These are phyloP conservation scores for Pseudogymnoascus sp. DNA, from an alignment of 2,329 filamentous ascomycete species.

Conservation along the genomic window DNA sequence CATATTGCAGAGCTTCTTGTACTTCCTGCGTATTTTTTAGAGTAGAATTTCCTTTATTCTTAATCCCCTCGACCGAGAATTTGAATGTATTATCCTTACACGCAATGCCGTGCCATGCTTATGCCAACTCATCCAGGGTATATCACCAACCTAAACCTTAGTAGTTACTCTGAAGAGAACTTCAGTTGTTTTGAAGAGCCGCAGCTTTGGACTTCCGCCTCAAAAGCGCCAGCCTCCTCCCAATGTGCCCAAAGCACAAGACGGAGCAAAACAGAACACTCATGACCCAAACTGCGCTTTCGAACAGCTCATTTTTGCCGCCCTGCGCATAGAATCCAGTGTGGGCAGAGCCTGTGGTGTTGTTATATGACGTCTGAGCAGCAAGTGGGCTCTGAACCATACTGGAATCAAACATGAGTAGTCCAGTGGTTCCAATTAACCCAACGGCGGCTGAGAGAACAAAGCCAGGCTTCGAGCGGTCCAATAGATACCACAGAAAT, in stretches of 20 bases:
- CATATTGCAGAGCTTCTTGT: constrained; percentile 1
- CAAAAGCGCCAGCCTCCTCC: constrained; percentile 58
- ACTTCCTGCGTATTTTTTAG: not conserved
- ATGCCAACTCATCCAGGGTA: constrained; percentile 5
- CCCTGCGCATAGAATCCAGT: constrained; percentile 39
- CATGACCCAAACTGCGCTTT: constrained; percentile 77
- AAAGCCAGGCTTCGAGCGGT: constrained; percentile 79
- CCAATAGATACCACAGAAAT: constrained; percentile 91
- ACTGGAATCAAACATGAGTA: constrained; percentile 68
- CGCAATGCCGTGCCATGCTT: not conserved
- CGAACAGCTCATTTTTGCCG: constrained; percentile 51
- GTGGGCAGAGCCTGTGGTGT: constrained; percentile 13
- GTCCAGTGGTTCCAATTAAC: constrained; percentile 60
- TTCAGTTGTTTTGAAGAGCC: constrained; percentile 1
- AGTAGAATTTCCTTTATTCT: constrained; percentile 1
- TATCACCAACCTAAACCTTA: constrained; percentile 3
- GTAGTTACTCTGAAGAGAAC: not conserved
- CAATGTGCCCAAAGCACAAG: constrained; percentile 94
- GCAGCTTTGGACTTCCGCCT: constrained; percentile 26
- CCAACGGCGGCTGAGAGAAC: constrained; percentile 69
- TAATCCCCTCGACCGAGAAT: not conserved
- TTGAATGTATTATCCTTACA: not conserved
- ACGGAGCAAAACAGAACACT: constrained; percentile 93
- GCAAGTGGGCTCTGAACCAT: constrained; percentile 46
- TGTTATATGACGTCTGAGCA: constrained; percentile 10